Percentiles rank a stretch among this genome's conserved stretches.
Evolutionary conservation across 495 filamentous ascomycete genomes (phyloP).

Genomic region (Penicillium samsonianum): DNA sequence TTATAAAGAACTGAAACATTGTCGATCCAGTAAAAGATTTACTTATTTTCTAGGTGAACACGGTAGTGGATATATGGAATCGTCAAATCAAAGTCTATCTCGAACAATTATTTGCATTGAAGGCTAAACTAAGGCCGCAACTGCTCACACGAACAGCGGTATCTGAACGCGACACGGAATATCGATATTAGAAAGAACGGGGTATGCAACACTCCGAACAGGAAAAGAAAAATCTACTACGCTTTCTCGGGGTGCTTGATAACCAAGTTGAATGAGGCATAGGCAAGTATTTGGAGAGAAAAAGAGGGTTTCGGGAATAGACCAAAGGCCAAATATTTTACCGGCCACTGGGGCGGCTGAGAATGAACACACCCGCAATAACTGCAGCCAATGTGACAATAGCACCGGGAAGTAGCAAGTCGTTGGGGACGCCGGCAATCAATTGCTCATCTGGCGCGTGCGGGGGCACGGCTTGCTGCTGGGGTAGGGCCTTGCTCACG

Average conservation of each 20-base stretch:
- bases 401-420: slow-evolving; percentile 88
- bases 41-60: background rate
- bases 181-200: slow-evolving; percentile 33
- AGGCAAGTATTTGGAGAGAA: slow-evolving; percentile 17
- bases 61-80: background rate
- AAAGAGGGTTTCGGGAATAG: slow-evolving; percentile 17
- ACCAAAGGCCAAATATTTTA: slow-evolving; percentile 38
- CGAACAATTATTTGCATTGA: slow-evolving; percentile 34
- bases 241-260: slow-evolving; percentile 14
- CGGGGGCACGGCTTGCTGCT: slow-evolving; percentile 33
- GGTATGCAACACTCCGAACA: slow-evolving; percentile 23
- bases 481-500: slow-evolving; percentile 41
- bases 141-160: slow-evolving; percentile 33
- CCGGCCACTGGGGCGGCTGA: slow-evolving; percentile 72
- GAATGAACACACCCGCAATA: slow-evolving; percentile 89
- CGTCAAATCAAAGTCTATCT: background rate
- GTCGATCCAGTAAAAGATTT: background rate
- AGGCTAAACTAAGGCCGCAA: slow-evolving; percentile 29
- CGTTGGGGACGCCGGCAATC: slow-evolving; percentile 91
- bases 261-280: slow-evolving; percentile 19
- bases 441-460: slow-evolving; percentile 68
- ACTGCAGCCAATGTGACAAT: slow-evolving; percentile 93
- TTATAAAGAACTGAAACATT: background rate
- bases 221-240: slow-evolving; percentile 7
- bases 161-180: slow-evolving; percentile 33